A percentile compares a stretch with the other conserved stretches of the same genome.
phyloP scores from a whole-genome alignment of 2,329 filamentous ascomycete genomes.

The Cadophora sp. region DNA sequence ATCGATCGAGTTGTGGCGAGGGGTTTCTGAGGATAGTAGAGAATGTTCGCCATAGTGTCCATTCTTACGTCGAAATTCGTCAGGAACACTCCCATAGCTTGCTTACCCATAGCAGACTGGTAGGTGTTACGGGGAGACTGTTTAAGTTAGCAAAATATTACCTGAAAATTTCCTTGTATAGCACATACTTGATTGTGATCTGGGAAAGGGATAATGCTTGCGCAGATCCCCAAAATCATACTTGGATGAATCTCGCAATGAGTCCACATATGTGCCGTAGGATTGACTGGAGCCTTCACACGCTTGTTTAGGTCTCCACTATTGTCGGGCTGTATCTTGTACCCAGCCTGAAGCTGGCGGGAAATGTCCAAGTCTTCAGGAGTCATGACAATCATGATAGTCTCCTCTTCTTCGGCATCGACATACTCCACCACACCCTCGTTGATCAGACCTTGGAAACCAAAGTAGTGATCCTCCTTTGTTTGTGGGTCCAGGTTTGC shows the following conservation, averaged over 20 bases:
- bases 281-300: slow-evolving; percentile 86
- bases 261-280: slow-evolving; percentile 89
- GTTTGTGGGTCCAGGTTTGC: slow-evolving; percentile 65
- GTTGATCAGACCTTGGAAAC: slow-evolving; percentile 86
- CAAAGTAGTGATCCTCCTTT: slow-evolving; percentile 67
- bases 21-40: slow-evolving; percentile 98
- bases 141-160: slow-evolving; percentile 45
- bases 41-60: slow-evolving; percentile 99
- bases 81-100: slow-evolving; percentile 98
- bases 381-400: slow-evolving; percentile 99
- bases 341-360: slow-evolving; percentile 71
- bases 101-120: slow-evolving; percentile 99
- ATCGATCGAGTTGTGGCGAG: slow-evolving; percentile 95
- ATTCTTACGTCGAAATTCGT: slow-evolving; percentile 97
- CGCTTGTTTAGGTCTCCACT: slow-evolving; percentile 80
- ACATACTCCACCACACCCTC: slow-evolving; percentile 93
- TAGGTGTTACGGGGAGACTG: slow-evolving; percentile 98
- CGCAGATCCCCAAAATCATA: slow-evolving; percentile 98
- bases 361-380: slow-evolving; percentile 90
- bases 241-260: slow-evolving; percentile 99
- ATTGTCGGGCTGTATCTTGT: slow-evolving; percentile 65
- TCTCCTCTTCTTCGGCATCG: slow-evolving; percentile 98
- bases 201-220: slow-evolving; percentile 99
- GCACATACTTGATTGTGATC: slow-evolving; percentile 86
- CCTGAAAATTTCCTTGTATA: slow-evolving; percentile 20